Evolutionary conservation across 805 yeast genomes (phyloP).

Genomic region (Lachancea fermentati): DNA sequence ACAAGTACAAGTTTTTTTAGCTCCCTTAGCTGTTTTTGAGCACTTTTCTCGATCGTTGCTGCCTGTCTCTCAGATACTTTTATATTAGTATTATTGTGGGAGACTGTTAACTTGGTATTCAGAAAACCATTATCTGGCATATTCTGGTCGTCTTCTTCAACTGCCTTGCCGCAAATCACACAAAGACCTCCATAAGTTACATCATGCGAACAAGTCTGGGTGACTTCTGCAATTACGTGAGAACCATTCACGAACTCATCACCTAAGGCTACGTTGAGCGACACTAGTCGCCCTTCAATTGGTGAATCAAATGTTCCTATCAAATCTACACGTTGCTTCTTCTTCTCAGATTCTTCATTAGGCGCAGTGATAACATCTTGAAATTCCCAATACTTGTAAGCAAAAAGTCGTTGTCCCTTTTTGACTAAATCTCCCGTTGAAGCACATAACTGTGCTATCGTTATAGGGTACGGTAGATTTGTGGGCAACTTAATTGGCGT

Average conservation of each 20-base stretch:
- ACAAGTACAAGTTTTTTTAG: slow-evolving; percentile 77
- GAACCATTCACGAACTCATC: slow-evolving; percentile 48
- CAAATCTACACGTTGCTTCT: slow-evolving; percentile 47
- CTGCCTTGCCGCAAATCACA: slow-evolving; percentile 82
- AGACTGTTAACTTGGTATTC: slow-evolving; percentile 49
- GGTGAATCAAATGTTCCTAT: slow-evolving; percentile 82
- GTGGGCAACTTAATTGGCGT: slow-evolving; percentile 8
- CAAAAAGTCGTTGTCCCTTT: slow-evolving; percentile 35
- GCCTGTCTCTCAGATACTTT: slow-evolving; percentile 86
- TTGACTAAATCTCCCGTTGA: slow-evolving; percentile 29
- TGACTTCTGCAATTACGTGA: slow-evolving; percentile 49
- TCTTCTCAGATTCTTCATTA: slow-evolving; percentile 18
- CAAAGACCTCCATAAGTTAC: slow-evolving; percentile 94
- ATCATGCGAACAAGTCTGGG: slow-evolving; percentile 85
- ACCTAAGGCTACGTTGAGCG: slow-evolving; percentile 47
- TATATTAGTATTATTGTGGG: slow-evolving; percentile 81
- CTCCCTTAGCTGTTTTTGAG: slow-evolving; percentile 53
- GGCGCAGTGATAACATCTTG: slow-evolving; percentile 32
- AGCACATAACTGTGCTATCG: slow-evolving; percentile 32
- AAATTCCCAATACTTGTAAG: slow-evolving; percentile 43
- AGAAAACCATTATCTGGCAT: slow-evolving; percentile 46
- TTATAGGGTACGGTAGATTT: slow-evolving; percentile 36
- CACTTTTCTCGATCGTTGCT: slow-evolving; percentile 63
- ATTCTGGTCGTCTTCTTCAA: slow-evolving; percentile 71
- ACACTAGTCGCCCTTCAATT: slow-evolving; percentile 58